Base-by-base conservation (phyloP, 495 filamentous ascomycete species). In the Penicillium flavigenum region DNA sequence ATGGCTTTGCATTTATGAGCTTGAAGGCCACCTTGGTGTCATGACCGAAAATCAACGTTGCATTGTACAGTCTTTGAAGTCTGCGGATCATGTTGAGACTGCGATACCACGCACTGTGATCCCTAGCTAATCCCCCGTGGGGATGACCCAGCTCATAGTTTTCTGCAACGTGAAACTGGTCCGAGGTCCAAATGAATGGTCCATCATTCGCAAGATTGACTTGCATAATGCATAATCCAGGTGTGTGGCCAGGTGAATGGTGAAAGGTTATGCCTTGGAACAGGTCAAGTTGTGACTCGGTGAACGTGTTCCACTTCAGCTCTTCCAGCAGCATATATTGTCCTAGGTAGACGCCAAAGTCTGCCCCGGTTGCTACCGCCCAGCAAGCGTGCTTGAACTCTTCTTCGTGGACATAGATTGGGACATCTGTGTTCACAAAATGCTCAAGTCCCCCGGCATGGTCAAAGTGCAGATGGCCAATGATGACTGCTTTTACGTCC, bases 391-490 rank as follows among this genome's bases (percentile, higher is more conserved):
- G 70, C 42, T 76, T 75, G 61, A 81, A 69, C 54, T 81, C 79
- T 45, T 76, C 68, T 58, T 80, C 77, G 52, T 84, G 80, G 0
- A 80, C 76, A 49, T 75, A 83, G 58, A 83, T 82, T 19, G 76
- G 74, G 2, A 84, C 67, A 46, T 74, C 76, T 14, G 72, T 83
- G 54, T 71, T 67, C 5, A 70, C 26, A 53, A 81, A 83, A 44
- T 76, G 69, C 14, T 82, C 79, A 4, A 83, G 63, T 0, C 81
- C 81, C 0, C 81, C 81, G 0, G 81, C 80, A 62, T 83, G 80
- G 56, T 83, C 79, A 1, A 81, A 59, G 51, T 83, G 81, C 43
- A 83, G 59, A 49, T 83, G 81, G 1, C 81, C 78, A 17, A 83
- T 73, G 16, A 83, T 73, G 2, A 82, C 72, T 32, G 75, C 79